These are phyloP conservation scores for Didymella pomorum DNA, from an alignment of 2,329 filamentous ascomycete species.

Conservation along the genomic window DNA sequence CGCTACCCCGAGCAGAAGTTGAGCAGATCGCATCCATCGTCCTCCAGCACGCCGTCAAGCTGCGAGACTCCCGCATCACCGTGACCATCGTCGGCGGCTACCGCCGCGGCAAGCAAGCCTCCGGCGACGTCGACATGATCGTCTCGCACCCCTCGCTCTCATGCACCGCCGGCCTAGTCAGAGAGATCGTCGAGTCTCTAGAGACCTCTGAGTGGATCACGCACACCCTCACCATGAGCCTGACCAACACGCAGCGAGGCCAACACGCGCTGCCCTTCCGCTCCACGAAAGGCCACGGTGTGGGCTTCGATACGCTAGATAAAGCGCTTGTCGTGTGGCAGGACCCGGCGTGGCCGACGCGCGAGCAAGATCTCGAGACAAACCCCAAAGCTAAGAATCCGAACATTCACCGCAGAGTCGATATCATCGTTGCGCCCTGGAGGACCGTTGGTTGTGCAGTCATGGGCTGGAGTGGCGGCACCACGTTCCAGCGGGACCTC, in stretches of 20 bases:
- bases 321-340: slow-evolving; percentile 96
- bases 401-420: slow-evolving; percentile 82
- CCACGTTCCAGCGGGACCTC: slow-evolving; percentile 88
- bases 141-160: slow-evolving; percentile 78
- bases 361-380: slow-evolving; percentile 45
- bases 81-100: slow-evolving; percentile 80
- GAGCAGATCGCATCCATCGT: slow-evolving; percentile 72
- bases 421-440: slow-evolving; percentile 92
- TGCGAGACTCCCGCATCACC: slow-evolving; percentile 64
- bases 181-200: slow-evolving; percentile 73
- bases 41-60: slow-evolving; percentile 69
- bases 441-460: slow-evolving; percentile 87
- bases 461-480: slow-evolving; percentile 86
- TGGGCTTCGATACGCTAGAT: slow-evolving; percentile 86
- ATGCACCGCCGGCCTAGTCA: slow-evolving; percentile 74
- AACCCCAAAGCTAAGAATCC: slow-evolving; percentile 64
- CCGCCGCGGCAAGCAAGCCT: slow-evolving; percentile 75
- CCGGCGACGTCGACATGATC: slow-evolving; percentile 86
- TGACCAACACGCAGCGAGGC: slow-evolving; percentile 74
- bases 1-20: slow-evolving; percentile 77
- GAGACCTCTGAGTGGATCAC: slow-evolving; percentile 77
- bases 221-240: slow-evolving; percentile 77
- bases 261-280: slow-evolving; percentile 70
- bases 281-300: slow-evolving; percentile 51
- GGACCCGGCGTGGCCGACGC: slow-evolving; percentile 61